A percentile compares a stretch with the other conserved stretches of the same genome.
Evolutionary conservation across 2,329 filamentous ascomycete genomes (phyloP).

Genomic region (Teratosphaeriaceae sp.): DNA sequence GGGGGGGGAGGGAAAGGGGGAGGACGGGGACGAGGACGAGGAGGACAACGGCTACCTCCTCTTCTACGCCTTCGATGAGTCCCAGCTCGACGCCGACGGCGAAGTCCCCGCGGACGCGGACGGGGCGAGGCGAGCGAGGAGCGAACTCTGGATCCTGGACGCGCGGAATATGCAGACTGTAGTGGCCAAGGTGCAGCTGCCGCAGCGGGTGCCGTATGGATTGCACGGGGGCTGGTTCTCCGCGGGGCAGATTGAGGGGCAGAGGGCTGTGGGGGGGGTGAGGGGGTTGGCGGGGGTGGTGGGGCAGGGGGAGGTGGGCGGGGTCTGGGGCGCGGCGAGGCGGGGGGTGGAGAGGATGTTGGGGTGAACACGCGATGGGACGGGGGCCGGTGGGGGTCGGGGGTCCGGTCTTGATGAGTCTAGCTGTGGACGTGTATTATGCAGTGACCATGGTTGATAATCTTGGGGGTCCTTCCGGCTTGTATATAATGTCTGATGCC

Average conservation of each 20-base stretch:
- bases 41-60: conserved; percentile 65
- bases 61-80: conserved; percentile 64
- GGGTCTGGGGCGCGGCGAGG: conserved; percentile 26
- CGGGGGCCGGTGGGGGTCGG: no score
- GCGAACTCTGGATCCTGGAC: conserved; percentile 64
- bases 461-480: no score
- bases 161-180: conserved; percentile 56
- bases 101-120: conserved; percentile 31
- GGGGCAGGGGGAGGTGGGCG: conserved; percentile 15
- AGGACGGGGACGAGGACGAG: conserved; percentile 23
- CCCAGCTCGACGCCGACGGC: conserved; percentile 42
- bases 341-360: conserved; percentile 24
- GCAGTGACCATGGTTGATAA: no score
- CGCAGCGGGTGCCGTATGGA: conserved; percentile 63
- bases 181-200: conserved; percentile 52
- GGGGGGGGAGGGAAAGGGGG: no score
- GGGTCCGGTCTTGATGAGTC: no score
- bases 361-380: no score
- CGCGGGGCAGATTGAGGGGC: conserved; percentile 45
- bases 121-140: conserved; percentile 36
- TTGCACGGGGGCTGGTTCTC: conserved; percentile 59
- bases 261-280: conserved; percentile 35
- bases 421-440: no score
- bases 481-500: no score
- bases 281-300: conserved; percentile 21